A percentile compares a stretch with the other conserved stretches of the same genome.
These are phyloP conservation scores for Monosporascus ibericus DNA, from an alignment of 2,329 filamentous ascomycete genomes.

Conservation along the genomic window DNA sequence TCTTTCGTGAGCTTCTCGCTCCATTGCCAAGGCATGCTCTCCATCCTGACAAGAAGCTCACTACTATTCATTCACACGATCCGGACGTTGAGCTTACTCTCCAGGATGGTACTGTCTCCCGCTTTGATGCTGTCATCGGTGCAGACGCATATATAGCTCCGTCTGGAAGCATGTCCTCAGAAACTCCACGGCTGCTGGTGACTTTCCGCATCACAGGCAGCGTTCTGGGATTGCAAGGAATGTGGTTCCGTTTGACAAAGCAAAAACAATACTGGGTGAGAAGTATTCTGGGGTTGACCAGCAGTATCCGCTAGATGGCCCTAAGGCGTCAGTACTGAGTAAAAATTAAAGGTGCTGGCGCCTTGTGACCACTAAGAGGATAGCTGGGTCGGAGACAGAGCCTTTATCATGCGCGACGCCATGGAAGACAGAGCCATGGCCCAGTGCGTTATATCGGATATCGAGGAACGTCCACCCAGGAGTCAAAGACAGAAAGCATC, in stretches of 20 bases:
- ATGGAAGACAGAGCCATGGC: background rate
- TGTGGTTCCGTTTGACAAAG: background rate
- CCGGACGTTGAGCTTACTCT: background rate
- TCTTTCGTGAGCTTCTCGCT: slow-evolving; percentile 2
- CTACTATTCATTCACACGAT: background rate
- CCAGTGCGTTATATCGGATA: background rate
- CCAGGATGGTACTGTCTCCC: background rate
- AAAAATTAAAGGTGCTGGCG: no score
- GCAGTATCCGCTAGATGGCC: background rate
- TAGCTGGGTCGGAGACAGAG: background rate
- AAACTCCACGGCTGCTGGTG: background rate
- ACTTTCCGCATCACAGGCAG: background rate
- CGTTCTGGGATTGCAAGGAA: background rate
- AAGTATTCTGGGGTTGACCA: background rate
- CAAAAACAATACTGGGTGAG: background rate
- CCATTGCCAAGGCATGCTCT: slow-evolving; percentile 1
- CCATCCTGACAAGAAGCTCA: slow-evolving; percentile 2
- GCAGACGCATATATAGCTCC: slow-evolving; percentile 1
- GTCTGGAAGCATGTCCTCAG: background rate
- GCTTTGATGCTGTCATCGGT: background rate
- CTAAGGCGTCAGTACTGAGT: no score
- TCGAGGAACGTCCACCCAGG: background rate
- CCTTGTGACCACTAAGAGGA: no score
- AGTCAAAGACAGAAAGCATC: background rate
- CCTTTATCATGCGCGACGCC: background rate